phyloP scores from a whole-genome alignment of 306 rosid genomes.

The Senna tora region DNA sequence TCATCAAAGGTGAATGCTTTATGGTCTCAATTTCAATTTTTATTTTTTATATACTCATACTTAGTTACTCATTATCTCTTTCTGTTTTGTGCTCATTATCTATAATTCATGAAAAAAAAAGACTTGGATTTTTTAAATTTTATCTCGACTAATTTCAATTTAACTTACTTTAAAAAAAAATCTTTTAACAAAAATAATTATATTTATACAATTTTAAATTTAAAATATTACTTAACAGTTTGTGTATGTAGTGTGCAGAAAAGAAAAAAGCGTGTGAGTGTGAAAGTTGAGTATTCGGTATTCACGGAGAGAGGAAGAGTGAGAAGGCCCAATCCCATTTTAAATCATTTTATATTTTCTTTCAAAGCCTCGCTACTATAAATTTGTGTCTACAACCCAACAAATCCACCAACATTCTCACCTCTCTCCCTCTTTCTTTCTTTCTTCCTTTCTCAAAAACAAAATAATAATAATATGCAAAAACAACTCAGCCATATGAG shows the following conservation, averaged over 20 bases:
- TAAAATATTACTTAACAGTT: no score
- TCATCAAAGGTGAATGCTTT: not conserved
- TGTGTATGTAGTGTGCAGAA: constrained; percentile 29
- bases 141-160: no score
- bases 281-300: not conserved
- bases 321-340: constrained; percentile 38
- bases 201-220: no score
- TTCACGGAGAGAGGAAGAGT: constrained; percentile 32
- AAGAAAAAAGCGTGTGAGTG: constrained; percentile 6
- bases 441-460: not conserved
- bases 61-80: not conserved
- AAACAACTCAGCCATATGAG: constrained; percentile 47
- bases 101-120: no score
- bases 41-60: no score
- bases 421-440: not conserved
- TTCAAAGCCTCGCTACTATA: constrained; percentile 53
- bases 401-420: constrained; percentile 69
- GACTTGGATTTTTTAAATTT: no score
- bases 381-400: constrained; percentile 48
- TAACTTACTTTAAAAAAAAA: no score
- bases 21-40: not conserved
- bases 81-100: not conserved
- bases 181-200: no score
- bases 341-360: constrained; percentile 35
- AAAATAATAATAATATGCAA: constrained; percentile 40